Evolutionary conservation across 2,329 filamentous ascomycete species (phyloP).

Genomic region (Fusarium cyanostomum): DNA sequence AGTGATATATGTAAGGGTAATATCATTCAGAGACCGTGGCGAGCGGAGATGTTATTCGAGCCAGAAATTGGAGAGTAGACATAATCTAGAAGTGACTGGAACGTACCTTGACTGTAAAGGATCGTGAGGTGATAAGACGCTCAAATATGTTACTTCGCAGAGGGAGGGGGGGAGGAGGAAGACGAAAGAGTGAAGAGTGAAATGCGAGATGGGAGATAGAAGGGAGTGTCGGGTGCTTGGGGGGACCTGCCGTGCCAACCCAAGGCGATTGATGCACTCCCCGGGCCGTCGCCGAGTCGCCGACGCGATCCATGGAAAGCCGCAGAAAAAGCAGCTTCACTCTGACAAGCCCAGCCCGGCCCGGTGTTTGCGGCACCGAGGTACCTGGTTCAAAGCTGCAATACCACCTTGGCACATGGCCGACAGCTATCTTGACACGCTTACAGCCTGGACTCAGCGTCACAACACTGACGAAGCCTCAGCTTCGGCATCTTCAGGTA

Average conservation of each 20-base stretch:
- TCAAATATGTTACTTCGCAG: slow-evolving; percentile 8
- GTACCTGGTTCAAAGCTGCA: neutral
- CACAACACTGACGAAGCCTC: slow-evolving; percentile 10
- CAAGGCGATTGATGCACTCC: slow-evolving; percentile 22
- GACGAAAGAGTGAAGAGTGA: neutral
- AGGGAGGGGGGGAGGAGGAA: slow-evolving; percentile 16
- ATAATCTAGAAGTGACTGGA: neutral
- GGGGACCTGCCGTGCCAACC: slow-evolving; percentile 26
- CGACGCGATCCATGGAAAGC: slow-evolving; percentile 34
- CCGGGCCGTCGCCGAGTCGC: slow-evolving; percentile 8
- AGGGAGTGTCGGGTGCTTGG: slow-evolving; percentile 29
- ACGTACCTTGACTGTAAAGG: slow-evolving; percentile 33
- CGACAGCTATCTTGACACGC: slow-evolving; percentile 1
- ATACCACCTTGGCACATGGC: slow-evolving; percentile 1
- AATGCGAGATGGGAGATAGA: slow-evolving; percentile 25
- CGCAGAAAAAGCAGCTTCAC: slow-evolving; percentile 20
- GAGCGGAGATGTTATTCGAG: slow-evolving; percentile 4
- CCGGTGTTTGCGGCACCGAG: neutral
- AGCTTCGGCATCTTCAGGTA: slow-evolving; percentile 18
- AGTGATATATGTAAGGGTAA: neutral
- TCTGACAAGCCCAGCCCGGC: neutral
- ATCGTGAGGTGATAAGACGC: slow-evolving; percentile 12
- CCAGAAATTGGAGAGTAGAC: neutral
- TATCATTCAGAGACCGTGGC: neutral
- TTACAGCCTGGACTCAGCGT: neutral